phyloP scores from a whole-genome alignment of 2,329 filamentous ascomycete genomes.

The Colletotrichum sidae region DNA sequence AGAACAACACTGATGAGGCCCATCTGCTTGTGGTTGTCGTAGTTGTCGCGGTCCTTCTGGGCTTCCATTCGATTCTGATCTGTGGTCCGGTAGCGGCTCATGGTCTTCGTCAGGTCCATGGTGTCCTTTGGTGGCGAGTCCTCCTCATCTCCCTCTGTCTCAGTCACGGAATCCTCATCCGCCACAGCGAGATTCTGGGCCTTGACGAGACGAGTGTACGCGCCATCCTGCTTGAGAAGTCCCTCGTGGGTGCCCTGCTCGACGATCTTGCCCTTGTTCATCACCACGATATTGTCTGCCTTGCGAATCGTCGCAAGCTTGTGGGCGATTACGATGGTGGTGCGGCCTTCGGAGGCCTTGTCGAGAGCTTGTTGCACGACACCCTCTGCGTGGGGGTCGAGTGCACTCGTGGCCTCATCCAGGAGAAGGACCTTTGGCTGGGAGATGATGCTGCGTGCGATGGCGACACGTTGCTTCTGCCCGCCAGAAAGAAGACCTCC shows the following conservation, averaged over 20 bases:
- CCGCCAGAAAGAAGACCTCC: constrained; percentile 73
- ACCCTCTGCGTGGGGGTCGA: constrained; percentile 54
- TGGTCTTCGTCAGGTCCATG: constrained; percentile 43
- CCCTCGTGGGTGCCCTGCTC: constrained; percentile 72
- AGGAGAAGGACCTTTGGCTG: constrained; percentile 67
- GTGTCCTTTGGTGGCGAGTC: constrained; percentile 21
- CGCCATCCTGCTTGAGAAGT: constrained; percentile 57
- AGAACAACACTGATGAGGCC: constrained; percentile 46
- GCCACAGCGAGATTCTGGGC: constrained; percentile 51
- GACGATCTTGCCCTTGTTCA: constrained; percentile 66
- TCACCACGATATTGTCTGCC: constrained; percentile 73
- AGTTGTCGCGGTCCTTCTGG: constrained; percentile 51
- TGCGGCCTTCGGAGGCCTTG: constrained; percentile 64
- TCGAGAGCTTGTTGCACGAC: constrained; percentile 67
- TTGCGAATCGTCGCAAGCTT: constrained; percentile 66
- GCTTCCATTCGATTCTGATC: constrained; percentile 46
- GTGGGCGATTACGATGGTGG: constrained; percentile 74
- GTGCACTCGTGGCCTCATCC: constrained; percentile 74
- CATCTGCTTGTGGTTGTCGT: constrained; percentile 47
- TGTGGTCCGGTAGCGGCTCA: constrained; percentile 46
- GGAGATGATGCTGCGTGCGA: constrained; percentile 58
- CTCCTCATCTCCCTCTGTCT: constrained; percentile 42
- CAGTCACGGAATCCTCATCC: constrained; percentile 37
- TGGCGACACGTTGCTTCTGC: constrained; percentile 73
- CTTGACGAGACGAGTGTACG: constrained; percentile 65